Evolutionary conservation across 495 filamentous ascomycete genomes (phyloP), one percentile per base, ranked within the genome.

Genomic region (Penicillium paxilli): DNA sequence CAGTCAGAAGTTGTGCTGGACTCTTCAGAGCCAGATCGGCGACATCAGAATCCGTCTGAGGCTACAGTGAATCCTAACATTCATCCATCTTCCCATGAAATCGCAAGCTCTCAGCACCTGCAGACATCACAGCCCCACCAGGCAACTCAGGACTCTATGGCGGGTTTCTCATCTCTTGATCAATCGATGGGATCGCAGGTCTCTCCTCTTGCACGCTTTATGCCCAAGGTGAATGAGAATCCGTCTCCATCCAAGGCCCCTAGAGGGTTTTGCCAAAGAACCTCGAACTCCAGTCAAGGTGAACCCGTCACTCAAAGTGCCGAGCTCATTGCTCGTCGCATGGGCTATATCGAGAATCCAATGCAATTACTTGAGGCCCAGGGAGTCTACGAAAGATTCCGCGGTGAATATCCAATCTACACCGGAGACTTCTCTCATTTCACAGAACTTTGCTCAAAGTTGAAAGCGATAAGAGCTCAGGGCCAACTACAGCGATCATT

Each of bases 361-460:
- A 32, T 52, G n/a, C 49, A 57, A 19, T 56, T 54, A 2, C 53
- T 44, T 5, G 60, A 69, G 45, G 68, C 69, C 28, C 50, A 61
- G 20, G 62, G 30, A 28, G 49, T 79, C 4, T 84, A 75, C 52
- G 66, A 75, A 3, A 71, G 72, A 12, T 91, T 87, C 52, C 73
- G 71, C 44, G 56, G 57, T 10, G 72, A 78, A 7, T 91, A 90
- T 57, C 77, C 83, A 1, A 65, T 57, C 6, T 90, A 86, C 53
- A 26, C 46, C 9, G 86, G 84, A 3, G 79, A 70, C 17, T 69
- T 79, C 9, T 51, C 46, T 0, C 74, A 82, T 52, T 90, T 90
- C 45, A 58, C 79, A 1, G 66, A 74, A 12, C 70, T 80, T 1
- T 82, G 86, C 49, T 67, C 73, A 9, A 82, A 78, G 48, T 68